Percentiles rank a stretch among this genome's conserved stretches.
These are phyloP conservation scores for Citrus sinensis DNA, from an alignment of 345 rosid genomes.

Conservation along the genomic window DNA sequence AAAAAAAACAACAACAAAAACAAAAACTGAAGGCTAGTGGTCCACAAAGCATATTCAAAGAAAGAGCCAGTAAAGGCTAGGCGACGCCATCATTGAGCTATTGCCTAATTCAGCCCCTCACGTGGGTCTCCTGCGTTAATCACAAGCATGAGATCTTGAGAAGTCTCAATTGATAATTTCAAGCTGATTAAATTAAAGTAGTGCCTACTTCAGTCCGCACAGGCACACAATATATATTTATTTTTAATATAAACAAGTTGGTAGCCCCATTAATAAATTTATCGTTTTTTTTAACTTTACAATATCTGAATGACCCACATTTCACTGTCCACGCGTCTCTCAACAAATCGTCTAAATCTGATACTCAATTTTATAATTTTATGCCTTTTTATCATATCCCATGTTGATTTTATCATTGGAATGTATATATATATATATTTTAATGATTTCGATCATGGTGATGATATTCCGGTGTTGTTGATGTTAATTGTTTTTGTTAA, in stretches of 20 bases:
- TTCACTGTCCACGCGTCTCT: slow-evolving; percentile 1
- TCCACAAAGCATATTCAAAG: background rate
- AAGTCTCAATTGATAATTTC: background rate
- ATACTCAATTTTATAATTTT: background rate
- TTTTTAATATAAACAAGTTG: slow-evolving; percentile 15
- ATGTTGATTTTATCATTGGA: background rate
- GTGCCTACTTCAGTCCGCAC: slow-evolving; percentile 13
- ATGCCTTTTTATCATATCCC: background rate
- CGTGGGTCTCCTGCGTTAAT: slow-evolving; percentile 13
- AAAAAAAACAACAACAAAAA: too few relatives aligned
- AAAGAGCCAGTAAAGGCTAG: background rate
- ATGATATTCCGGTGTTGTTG: background rate
- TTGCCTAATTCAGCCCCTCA: background rate
- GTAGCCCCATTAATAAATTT: background rate
- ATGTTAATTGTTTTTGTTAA: background rate
- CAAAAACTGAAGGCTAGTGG: background rate
- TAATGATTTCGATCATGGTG: background rate
- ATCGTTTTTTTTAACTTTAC: background rate
- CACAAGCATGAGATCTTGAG: slow-evolving; percentile 5
- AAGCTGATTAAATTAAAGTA: background rate
- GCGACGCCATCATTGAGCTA: background rate
- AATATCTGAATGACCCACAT: slow-evolving; percentile 7
- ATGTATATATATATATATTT: background rate
- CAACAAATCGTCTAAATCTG: background rate
- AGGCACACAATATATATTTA: background rate